phyloP scores from a whole-genome alignment of 2,329 filamentous ascomycete species.

The Leptosphaerulina australis region DNA sequence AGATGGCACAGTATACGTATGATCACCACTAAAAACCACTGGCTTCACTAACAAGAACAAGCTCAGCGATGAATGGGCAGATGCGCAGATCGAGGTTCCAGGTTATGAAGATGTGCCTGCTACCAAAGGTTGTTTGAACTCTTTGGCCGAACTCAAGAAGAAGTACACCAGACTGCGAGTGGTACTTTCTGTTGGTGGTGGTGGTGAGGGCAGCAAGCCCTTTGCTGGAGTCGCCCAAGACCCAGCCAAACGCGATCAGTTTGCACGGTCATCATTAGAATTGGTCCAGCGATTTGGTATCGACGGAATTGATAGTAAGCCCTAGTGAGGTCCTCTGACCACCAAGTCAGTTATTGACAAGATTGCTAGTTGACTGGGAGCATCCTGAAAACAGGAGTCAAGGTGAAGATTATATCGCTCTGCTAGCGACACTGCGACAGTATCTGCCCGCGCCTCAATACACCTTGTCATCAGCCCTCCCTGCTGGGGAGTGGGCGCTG shows the following conservation, averaged over 20 bases:
- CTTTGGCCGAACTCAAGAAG: constrained; percentile 74
- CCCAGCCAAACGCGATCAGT: constrained; percentile 67
- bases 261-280: constrained; percentile 69
- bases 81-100: constrained; percentile 73
- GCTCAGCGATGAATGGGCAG: constrained; percentile 81
- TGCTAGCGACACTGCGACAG: constrained; percentile 70
- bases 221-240: constrained; percentile 71
- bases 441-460: constrained; percentile 72
- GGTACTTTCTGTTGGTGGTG: constrained; percentile 79
- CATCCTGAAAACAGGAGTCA: constrained; percentile 71
- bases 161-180: constrained; percentile 73
- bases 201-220: constrained; percentile 67
- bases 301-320: constrained; percentile 77
- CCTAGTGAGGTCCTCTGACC: neutral
- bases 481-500: constrained; percentile 69
- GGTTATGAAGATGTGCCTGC: constrained; percentile 53
- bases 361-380: constrained; percentile 75
- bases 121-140: constrained; percentile 65
- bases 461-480: constrained; percentile 73
- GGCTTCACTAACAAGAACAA: constrained; percentile 45
- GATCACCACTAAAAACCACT: constrained; percentile 50
- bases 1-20: constrained; percentile 77
- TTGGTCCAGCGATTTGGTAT: constrained; percentile 74
- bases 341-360: constrained; percentile 18
- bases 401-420: constrained; percentile 71